Evolutionary conservation across 2,329 filamentous ascomycete species (phyloP).

Genomic region (Aureobasidium uvarum): DNA sequence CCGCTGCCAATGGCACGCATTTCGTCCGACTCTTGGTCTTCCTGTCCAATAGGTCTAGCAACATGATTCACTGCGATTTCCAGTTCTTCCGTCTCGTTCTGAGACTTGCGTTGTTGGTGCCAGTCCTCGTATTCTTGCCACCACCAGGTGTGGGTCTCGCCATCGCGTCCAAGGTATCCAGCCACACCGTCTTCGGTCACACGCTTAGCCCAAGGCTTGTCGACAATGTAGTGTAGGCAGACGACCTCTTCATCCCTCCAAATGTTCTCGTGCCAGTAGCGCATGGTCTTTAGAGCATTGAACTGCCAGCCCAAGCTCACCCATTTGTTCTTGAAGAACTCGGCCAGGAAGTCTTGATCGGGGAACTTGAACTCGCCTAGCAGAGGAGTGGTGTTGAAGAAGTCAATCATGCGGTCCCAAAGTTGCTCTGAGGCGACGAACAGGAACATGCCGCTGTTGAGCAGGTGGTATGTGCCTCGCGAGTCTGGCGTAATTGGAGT

Average conservation of each 20-base stretch:
- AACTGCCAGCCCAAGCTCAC: slow-evolving; percentile 49
- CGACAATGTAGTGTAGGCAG: slow-evolving; percentile 55
- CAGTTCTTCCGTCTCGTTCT: slow-evolving; percentile 43
- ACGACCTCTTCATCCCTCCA: slow-evolving; percentile 52
- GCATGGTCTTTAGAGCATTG: slow-evolving; percentile 56
- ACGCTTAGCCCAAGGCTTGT: slow-evolving; percentile 55
- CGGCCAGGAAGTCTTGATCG: slow-evolving; percentile 55
- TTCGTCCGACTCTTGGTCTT: slow-evolving; percentile 32
- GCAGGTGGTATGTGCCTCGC: slow-evolving; percentile 45
- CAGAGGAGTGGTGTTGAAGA: slow-evolving; percentile 43
- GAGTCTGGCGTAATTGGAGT: slow-evolving; percentile 37
- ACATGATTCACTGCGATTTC: slow-evolving; percentile 30
- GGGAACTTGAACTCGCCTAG: slow-evolving; percentile 52
- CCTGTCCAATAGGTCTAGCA: slow-evolving; percentile 30
- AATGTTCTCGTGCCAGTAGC: slow-evolving; percentile 53
- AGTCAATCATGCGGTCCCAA: slow-evolving; percentile 43
- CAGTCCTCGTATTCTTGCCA: slow-evolving; percentile 50
- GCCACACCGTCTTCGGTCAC: slow-evolving; percentile 46
- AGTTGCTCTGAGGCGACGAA: slow-evolving; percentile 47
- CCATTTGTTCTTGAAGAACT: slow-evolving; percentile 50
- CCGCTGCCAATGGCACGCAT: slow-evolving; percentile 36
- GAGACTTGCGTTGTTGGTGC: slow-evolving; percentile 36
- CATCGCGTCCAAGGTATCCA: slow-evolving; percentile 53
- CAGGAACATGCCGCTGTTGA: slow-evolving; percentile 55
- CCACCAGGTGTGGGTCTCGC: slow-evolving; percentile 55